These are phyloP conservation scores for Melanomma pulvis-pyrius DNA, from an alignment of 495 filamentous ascomycete species.

Conservation along the genomic window DNA sequence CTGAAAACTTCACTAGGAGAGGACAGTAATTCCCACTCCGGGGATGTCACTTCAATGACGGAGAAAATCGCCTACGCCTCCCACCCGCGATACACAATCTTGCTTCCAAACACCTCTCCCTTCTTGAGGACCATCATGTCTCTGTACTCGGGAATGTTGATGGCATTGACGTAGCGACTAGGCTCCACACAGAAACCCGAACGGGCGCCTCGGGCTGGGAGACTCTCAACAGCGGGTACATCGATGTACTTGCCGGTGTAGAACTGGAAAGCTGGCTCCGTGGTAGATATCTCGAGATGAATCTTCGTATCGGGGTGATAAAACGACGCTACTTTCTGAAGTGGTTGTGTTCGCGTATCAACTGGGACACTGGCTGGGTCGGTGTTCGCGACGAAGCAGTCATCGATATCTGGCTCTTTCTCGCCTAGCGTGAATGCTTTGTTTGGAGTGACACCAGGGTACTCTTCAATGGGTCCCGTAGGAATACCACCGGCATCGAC, in stretches of 20 bases:
- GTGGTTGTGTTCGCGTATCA: constrained; percentile 70
- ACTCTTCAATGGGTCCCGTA: constrained; percentile 52
- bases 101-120: constrained; percentile 76
- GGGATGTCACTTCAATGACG: neutral
- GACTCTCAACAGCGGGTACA: constrained; percentile 68
- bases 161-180: constrained; percentile 84
- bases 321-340: constrained; percentile 67
- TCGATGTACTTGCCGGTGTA: constrained; percentile 87
- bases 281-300: constrained; percentile 82
- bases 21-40: neutral
- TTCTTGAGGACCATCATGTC: constrained; percentile 74
- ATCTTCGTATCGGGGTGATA: constrained; percentile 70
- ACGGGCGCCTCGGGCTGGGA: constrained; percentile 63
- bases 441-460: constrained; percentile 63
- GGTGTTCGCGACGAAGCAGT: constrained; percentile 81
- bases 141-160: constrained; percentile 79
- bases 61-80: constrained; percentile 41
- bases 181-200: constrained; percentile 91
- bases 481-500: constrained; percentile 62
- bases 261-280: constrained; percentile 95
- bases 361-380: constrained; percentile 65
- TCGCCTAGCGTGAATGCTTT: constrained; percentile 69
- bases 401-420: constrained; percentile 74
- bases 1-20: neutral
- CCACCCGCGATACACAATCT: constrained; percentile 81